phyloP scores from a whole-genome alignment of 306 rosid genomes.

The Quercus glauca region DNA sequence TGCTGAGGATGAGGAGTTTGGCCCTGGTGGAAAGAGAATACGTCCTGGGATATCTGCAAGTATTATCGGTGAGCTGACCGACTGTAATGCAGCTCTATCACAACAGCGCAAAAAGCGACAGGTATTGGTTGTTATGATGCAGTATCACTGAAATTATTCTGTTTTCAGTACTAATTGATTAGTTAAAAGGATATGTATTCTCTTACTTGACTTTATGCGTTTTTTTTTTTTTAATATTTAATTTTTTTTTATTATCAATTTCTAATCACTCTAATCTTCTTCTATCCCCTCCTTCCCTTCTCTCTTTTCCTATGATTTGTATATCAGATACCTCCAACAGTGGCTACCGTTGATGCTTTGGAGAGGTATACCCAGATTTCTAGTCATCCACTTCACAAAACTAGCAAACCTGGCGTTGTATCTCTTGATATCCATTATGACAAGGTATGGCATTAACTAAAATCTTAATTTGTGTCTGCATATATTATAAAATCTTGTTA shows the following conservation, averaged over 20 bases:
- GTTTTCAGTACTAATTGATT: neutral
- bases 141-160: neutral
- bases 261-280: neutral
- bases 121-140: conserved; percentile 40
- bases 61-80: conserved; percentile 72
- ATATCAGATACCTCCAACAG: conserved; percentile 71
- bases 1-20: conserved; percentile 66
- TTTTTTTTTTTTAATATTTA: no score
- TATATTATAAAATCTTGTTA: neutral
- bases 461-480: neutral
- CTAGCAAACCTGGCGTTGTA: conserved; percentile 87
- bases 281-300: neutral
- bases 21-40: conserved; percentile 56
- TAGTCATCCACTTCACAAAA: conserved; percentile 95
- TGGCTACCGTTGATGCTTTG: conserved; percentile 79
- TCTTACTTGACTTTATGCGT: neutral
- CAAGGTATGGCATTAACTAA: conserved; percentile 49
- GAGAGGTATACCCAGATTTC: conserved; percentile 93
- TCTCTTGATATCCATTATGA: conserved; percentile 70
- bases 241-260: neutral
- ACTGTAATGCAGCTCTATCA: conserved; percentile 86
- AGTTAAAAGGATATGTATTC: neutral
- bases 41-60: conserved; percentile 68
- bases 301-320: neutral
- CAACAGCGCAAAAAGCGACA: conserved; percentile 86